Percentiles rank a stretch among this genome's conserved stretches.
phyloP scores from a whole-genome alignment of 208 protist genomes.

The Porcisia deanei region DNA sequence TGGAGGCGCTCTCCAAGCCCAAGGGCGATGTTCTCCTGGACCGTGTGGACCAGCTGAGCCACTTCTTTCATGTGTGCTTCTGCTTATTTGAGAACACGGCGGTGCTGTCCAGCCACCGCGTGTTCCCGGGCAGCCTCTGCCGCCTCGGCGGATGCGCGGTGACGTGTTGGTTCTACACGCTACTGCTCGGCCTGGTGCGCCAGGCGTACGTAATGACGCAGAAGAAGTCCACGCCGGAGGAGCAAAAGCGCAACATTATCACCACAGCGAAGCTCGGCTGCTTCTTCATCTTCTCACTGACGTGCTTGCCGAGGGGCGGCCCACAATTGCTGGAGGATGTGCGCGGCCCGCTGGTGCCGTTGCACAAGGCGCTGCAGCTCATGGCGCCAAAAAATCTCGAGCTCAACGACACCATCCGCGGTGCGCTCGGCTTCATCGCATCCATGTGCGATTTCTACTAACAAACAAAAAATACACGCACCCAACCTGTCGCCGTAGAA shows the following conservation, averaged over 20 bases:
- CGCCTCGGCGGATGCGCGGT: conserved; percentile 79
- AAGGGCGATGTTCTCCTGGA: conserved; percentile 58
- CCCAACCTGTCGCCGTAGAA: not conserved
- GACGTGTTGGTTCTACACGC: conserved; percentile 86
- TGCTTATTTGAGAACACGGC: conserved; percentile 86
- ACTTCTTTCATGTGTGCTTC: conserved; percentile 86
- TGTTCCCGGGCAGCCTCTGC: conserved; percentile 44
- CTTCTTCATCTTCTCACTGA: conserved; percentile 85
- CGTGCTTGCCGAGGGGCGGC: conserved; percentile 76
- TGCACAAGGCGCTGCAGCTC: conserved; percentile 67
- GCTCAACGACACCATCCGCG: conserved; percentile 74
- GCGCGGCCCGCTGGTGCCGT: conserved; percentile 64
- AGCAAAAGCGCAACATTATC: conserved; percentile 73
- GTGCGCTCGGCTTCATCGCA: conserved; percentile 70
- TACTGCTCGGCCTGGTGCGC: conserved; percentile 68
- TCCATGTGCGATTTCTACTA: conserved; percentile 91
- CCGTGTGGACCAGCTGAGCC: conserved; percentile 67
- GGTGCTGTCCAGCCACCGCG: conserved; percentile 69
- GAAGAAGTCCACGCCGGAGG: conserved; percentile 64
- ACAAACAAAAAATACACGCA: not conserved
- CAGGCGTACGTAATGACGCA: conserved; percentile 73
- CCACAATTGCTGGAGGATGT: conserved; percentile 74
- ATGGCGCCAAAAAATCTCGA: conserved; percentile 73
- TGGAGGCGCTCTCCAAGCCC: conserved; percentile 56
- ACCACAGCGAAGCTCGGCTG: conserved; percentile 77